phyloP scores from a whole-genome alignment of 1,284 basidiomycete genomes.

The Moniliophthora roreri region DNA sequence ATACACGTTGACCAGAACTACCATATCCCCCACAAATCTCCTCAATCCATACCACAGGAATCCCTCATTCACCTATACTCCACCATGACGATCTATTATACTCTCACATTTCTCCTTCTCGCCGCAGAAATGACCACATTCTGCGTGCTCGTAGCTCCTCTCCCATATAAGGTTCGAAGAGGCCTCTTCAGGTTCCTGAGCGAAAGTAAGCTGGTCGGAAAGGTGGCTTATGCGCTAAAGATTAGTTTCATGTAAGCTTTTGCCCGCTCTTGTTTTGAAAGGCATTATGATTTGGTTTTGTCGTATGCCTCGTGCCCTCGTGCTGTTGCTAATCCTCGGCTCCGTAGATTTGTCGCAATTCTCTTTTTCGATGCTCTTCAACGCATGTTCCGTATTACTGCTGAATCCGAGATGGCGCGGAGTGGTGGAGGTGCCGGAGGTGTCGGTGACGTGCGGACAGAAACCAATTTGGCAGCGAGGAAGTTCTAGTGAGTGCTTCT shows the following conservation, averaged over 20 bases:
- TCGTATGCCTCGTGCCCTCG: not conserved
- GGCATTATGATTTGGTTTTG: not conserved
- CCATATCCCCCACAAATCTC: not conserved
- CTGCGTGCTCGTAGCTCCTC: slow-evolving; percentile 71
- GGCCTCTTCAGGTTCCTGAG: slow-evolving; percentile 77
- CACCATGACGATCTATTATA: slow-evolving; percentile 40
- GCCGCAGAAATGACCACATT: slow-evolving; percentile 79
- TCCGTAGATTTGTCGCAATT: slow-evolving; percentile 78
- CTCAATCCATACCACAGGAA: too few relatives aligned
- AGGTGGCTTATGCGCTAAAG: slow-evolving; percentile 80
- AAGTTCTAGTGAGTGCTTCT: slow-evolving; percentile 84
- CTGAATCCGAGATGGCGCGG: slow-evolving; percentile 74
- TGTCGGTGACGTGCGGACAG: slow-evolving; percentile 69
- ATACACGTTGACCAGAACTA: not conserved
- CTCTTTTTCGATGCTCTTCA: slow-evolving; percentile 90
- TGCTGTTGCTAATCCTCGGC: not conserved
- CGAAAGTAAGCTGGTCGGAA: slow-evolving; percentile 65
- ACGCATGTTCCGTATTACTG: slow-evolving; percentile 86
- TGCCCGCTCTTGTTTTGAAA: not conserved
- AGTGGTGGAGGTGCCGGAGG: slow-evolving; percentile 43
- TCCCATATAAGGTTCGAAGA: slow-evolving; percentile 76
- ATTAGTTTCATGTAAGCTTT: slow-evolving; percentile 87
- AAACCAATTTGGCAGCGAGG: slow-evolving; percentile 84
- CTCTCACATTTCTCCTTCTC: slow-evolving; percentile 75
- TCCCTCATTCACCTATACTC: too few relatives aligned